Percentiles rank a stretch among this genome's conserved stretches.
phyloP scores from a whole-genome alignment of 1,139 yeast genomes.

The Blastobotrys persicus region DNA sequence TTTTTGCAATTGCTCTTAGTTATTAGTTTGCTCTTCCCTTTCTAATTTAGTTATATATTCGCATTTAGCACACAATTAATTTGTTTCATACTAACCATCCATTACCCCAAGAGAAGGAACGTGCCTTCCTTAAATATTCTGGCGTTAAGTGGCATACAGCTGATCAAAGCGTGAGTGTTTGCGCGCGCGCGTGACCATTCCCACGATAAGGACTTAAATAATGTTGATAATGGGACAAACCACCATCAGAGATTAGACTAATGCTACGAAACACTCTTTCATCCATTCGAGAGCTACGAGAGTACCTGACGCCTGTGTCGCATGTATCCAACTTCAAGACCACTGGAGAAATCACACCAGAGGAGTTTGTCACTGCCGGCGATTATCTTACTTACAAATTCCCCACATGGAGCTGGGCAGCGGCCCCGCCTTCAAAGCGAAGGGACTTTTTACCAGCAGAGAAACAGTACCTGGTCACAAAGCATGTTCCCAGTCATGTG shows the following conservation, averaged over 20 bases:
- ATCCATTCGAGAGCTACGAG: conserved; percentile 73
- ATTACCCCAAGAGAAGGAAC: no score
- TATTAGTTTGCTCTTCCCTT: not conserved
- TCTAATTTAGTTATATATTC: not conserved
- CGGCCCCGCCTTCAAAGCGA: conserved; percentile 57
- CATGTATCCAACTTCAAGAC: conserved; percentile 76
- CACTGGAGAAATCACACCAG: conserved; percentile 93
- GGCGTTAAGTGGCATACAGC: no score
- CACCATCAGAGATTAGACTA: no score
- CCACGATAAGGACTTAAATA: not conserved
- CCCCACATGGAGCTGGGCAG: conserved; percentile 95
- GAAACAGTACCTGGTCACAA: conserved; percentile 82
- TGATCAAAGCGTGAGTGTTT: no score
- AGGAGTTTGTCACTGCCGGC: conserved; percentile 90
- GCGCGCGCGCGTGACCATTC: not conserved
- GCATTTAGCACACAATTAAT: not conserved
- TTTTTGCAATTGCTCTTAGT: not conserved
- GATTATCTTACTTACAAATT: conserved; percentile 85
- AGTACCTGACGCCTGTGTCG: conserved; percentile 86
- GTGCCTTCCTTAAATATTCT: no score
- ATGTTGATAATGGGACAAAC: not conserved
- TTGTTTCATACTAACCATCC: no score
- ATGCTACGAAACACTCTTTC: conserved; percentile 75
- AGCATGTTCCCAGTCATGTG: conserved; percentile 81
- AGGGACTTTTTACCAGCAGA: conserved; percentile 78